Evolutionary conservation across 306 rosid species (phyloP), one percentile per base, ranked within the genome.

Genomic region (Fragaria ananassa): DNA sequence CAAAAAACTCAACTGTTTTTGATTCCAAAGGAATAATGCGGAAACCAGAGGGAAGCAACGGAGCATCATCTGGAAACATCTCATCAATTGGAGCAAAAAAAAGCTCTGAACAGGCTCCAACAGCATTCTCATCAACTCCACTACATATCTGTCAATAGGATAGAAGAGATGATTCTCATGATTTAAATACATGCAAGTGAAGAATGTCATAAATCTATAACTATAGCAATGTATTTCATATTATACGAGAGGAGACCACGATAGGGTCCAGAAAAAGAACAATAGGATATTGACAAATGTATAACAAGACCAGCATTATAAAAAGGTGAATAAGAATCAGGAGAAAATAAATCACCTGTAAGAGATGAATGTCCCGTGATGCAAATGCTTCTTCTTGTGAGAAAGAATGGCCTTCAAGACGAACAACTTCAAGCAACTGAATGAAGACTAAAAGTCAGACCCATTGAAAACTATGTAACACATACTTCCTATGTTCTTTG

Each of bases 401-500:
- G 68, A 96, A 82, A 68, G 97, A 89, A 81, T 92, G 97, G 23
- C 98, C 97, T 87, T 96, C 99, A 35, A 96, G 96, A 74, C 98
- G 89, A 81, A 92, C 89, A 69, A 96, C 92, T 85, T 96, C 99
- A 67, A 92, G 96, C 85, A 89, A 88, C 99, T 95, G 86, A 81
- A 78, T 45, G 42, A 60, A 79, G 70, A 71, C 37, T 37, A 17
- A 56, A 60, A 13, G 71, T 69, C 60, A 71, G 70, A 31, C 73
- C 42, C 18, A 27, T 21, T 0, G 63, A 57, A 10, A 23, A 69
- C 17, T 42, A 35, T 47, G 41, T n/a, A 31, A 44, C 73, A 66
- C 17, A 62, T 9, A 29, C 25, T 35, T 50, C 19, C 2, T 21
- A 5, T 27, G 5, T 11, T 11, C 5, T 60, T 12, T 12, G 7